Conservation (phyloP, 805 yeast species). For the Suhomyces sp. region DNA sequence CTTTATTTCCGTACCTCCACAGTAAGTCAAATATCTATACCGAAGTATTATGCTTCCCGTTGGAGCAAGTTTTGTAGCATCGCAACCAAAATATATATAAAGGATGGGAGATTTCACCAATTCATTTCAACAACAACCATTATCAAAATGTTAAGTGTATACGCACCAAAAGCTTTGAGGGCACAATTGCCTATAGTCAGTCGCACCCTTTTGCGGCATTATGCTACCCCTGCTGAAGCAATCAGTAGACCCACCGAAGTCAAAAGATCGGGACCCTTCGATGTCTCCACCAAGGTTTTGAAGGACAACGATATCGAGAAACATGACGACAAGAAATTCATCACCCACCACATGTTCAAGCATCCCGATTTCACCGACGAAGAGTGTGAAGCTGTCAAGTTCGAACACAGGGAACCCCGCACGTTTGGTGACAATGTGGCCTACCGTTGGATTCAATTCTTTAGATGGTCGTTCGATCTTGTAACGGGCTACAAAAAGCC, state of each 20-base stretch:
- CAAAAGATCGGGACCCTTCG: conserved; percentile 15
- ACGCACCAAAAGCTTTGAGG: background rate
- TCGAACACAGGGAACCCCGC: conserved; percentile 52
- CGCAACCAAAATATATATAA: background rate
- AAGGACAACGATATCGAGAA: conserved; percentile 18
- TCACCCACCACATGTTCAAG: conserved; percentile 41
- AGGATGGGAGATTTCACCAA: background rate
- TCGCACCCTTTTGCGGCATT: too few relatives aligned
- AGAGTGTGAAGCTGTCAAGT: conserved; percentile 38
- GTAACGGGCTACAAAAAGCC: conserved; percentile 68
- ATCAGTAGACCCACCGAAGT: too few relatives aligned
- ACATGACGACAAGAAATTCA: conserved; percentile 33
- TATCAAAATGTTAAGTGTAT: background rate
- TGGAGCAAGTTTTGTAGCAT: too few relatives aligned
- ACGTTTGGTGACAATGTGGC: conserved; percentile 54
- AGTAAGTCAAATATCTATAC: too few relatives aligned
- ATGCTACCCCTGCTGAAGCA: too few relatives aligned
- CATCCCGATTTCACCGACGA: conserved; percentile 33
- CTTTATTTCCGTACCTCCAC: too few relatives aligned
- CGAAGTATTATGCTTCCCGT: too few relatives aligned
- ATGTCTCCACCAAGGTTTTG: conserved; percentile 28
- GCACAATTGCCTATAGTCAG: conserved; percentile 1
- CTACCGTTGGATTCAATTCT: conserved; percentile 40
- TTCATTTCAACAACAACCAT: background rate
- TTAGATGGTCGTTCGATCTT: conserved; percentile 55